Evolutionary conservation across 768 basidiomycete genomes (phyloP).

Genomic region (Daedalea quercina): DNA sequence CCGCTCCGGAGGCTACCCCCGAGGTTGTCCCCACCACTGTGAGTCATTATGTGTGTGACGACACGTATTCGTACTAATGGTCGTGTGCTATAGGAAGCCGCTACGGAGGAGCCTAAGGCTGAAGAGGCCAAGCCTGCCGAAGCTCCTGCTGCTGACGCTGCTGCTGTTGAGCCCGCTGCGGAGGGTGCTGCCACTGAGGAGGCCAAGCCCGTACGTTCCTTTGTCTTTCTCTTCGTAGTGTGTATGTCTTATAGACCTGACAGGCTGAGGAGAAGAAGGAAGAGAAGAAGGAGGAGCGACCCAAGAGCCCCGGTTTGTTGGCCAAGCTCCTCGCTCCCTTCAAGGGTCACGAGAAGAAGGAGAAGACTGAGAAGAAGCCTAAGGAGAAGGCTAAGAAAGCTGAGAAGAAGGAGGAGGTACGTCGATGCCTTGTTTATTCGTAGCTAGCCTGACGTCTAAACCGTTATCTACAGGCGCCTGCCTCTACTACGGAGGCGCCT

Average conservation of each 20-base stretch:
- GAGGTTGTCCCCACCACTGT: constrained; percentile 32
- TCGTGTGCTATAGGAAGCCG: constrained; percentile 17
- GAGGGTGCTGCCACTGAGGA: constrained; percentile 37
- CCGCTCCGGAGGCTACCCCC: constrained; percentile 32
- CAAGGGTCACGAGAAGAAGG: constrained; percentile 40
- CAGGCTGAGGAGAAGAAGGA: constrained; percentile 39
- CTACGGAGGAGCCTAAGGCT: constrained; percentile 20
- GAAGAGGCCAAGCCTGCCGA: constrained; percentile 24
- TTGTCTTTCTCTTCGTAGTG: not conserved
- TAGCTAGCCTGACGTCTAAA: too few relatives aligned
- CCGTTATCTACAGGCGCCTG: constrained; percentile 21
- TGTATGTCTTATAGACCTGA: constrained; percentile 4
- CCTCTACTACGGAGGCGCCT: constrained; percentile 35
- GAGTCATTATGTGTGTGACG: constrained; percentile 12
- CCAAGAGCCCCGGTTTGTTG: constrained; percentile 74
- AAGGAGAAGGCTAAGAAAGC: constrained; percentile 74
- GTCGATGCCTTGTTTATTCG: too few relatives aligned
- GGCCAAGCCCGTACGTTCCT: constrained; percentile 30
- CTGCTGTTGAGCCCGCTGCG: constrained; percentile 27
- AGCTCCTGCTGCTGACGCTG: constrained; percentile 21
- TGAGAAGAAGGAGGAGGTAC: constrained; percentile 68
- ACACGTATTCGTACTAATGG: not conserved
- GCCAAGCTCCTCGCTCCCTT: constrained; percentile 75
- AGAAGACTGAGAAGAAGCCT: constrained; percentile 50
- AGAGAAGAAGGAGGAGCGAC: constrained; percentile 70